A percentile compares a stretch with the other conserved stretches of the same genome.
Conservation (phyloP, 1,284 basidiomycete genomes). For the Ceratorhiza oryzae-sativae region DNA sequence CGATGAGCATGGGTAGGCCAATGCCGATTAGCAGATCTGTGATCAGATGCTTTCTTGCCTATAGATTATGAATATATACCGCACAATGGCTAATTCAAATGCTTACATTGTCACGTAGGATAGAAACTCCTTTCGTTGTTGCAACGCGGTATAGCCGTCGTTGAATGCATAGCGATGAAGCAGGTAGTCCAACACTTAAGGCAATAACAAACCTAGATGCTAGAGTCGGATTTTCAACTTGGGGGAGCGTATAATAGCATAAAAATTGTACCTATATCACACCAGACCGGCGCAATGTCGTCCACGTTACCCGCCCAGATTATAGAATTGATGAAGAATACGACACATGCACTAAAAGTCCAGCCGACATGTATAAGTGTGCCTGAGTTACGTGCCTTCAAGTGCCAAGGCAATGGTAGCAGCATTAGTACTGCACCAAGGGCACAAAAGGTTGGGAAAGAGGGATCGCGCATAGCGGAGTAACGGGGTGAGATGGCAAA, state of each 20-base stretch:
- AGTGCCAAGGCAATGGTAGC: slow-evolving; percentile 68
- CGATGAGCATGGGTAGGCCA: slow-evolving; percentile 56
- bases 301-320: slow-evolving; percentile 68
- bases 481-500: no score
- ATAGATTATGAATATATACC: background rate
- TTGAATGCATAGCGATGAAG: slow-evolving; percentile 58
- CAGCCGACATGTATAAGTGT: slow-evolving; percentile 71
- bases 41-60: slow-evolving; percentile 47
- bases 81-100: background rate
- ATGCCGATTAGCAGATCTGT: slow-evolving; percentile 57
- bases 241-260: slow-evolving; percentile 54
- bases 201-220: slow-evolving; percentile 52
- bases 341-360: slow-evolving; percentile 63
- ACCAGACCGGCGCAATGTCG: slow-evolving; percentile 70
- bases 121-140: slow-evolving; percentile 46
- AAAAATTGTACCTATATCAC: slow-evolving; percentile 67
- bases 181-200: slow-evolving; percentile 48
- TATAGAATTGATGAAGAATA: slow-evolving; percentile 65
- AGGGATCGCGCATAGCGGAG: background rate
- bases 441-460: slow-evolving; percentile 53
- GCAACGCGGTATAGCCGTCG: slow-evolving; percentile 60
- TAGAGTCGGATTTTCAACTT: slow-evolving; percentile 50
- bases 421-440: slow-evolving; percentile 58
- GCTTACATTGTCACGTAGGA: slow-evolving; percentile 27
- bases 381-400: slow-evolving; percentile 66